phyloP scores from a whole-genome alignment of 2,329 filamentous ascomycete genomes.

The Geoglossum cookeanum region DNA sequence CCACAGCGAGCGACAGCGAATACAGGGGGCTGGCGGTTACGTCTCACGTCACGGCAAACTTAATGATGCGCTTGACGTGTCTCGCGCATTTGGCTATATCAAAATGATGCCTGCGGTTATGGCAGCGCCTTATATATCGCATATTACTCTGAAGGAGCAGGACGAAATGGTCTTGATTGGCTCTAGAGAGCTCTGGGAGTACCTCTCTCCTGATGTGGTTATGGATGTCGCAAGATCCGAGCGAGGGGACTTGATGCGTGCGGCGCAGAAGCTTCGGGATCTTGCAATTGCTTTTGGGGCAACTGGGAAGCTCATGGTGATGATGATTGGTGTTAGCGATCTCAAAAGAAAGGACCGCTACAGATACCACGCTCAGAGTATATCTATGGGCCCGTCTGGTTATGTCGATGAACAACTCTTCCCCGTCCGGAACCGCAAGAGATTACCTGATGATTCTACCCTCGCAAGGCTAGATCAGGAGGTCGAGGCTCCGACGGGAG shows the following conservation, averaged over 20 bases:
- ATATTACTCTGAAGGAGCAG: conserved; percentile 61
- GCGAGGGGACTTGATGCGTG: conserved; percentile 78
- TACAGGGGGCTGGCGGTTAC: conserved; percentile 86
- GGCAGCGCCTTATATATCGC: conserved; percentile 67
- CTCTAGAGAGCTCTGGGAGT: conserved; percentile 89
- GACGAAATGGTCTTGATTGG: conserved; percentile 90
- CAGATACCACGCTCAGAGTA: conserved; percentile 57
- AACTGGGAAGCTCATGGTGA: conserved; percentile 92
- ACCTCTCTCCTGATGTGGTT: conserved; percentile 70
- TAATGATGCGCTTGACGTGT: conserved; percentile 81
- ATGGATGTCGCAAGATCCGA: conserved; percentile 82
- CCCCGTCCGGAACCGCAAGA: conserved; percentile 44
- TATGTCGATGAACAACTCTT: conserved; percentile 45
- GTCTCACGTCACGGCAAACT: conserved; percentile 87
- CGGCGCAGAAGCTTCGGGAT: conserved; percentile 84
- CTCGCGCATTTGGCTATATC: conserved; percentile 85
- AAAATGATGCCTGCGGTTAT: conserved; percentile 85
- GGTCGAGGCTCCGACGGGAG: conserved; percentile 76
- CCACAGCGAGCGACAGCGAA: conserved; percentile 62
- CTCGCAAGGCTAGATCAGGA: conserved; percentile 75
- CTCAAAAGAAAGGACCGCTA: conserved; percentile 71
- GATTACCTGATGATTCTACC: conserved; percentile 56
- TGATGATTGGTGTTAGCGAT: conserved; percentile 89
- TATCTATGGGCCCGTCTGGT: conserved; percentile 64
- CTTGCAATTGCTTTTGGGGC: conserved; percentile 90